Conservation (phyloP, 139 green algal genomes). For the Chlorella sp. region DNA sequence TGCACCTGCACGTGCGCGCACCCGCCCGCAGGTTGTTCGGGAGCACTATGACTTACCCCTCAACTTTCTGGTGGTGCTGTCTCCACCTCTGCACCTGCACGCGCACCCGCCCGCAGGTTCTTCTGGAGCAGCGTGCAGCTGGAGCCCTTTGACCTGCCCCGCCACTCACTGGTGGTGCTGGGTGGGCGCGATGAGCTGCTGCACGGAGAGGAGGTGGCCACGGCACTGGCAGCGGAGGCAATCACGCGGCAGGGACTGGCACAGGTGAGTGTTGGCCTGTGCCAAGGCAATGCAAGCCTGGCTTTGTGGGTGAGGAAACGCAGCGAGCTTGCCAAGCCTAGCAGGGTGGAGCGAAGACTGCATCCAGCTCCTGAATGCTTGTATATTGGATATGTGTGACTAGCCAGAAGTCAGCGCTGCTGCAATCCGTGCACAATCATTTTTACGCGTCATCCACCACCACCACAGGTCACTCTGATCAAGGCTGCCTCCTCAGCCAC, state of each 20-base stretch:
- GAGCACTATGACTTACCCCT: conserved; percentile 20
- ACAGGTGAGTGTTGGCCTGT: not conserved
- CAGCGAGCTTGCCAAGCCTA: not conserved
- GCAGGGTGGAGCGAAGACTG: not conserved
- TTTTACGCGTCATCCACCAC: too few species aligned
- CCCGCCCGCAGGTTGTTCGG: conserved; percentile 21
- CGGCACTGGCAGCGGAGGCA: not conserved
- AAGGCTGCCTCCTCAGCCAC: too few species aligned
- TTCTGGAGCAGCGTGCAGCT: conserved; percentile 38
- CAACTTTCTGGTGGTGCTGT: conserved; percentile 20
- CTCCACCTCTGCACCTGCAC: too few species aligned
- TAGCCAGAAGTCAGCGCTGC: not conserved
- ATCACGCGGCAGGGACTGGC: not conserved
- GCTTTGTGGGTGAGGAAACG: too few species aligned
- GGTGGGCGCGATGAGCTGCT: conserved; percentile 34
- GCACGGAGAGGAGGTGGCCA: conserved; percentile 15
- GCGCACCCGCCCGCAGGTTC: conserved; percentile 8
- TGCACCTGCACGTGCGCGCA: too few species aligned
- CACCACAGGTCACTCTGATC: too few species aligned
- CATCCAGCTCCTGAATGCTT: not conserved
- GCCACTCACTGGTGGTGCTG: conserved; percentile 20
- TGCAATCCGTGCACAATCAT: too few species aligned
- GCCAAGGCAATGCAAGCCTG: too few species aligned
- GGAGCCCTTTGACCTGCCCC: conserved; percentile 20
- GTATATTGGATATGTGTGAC: not conserved